These are phyloP conservation scores for Eustoma russellianum DNA, from an alignment of 257 asterid species.

Conservation along the genomic window DNA sequence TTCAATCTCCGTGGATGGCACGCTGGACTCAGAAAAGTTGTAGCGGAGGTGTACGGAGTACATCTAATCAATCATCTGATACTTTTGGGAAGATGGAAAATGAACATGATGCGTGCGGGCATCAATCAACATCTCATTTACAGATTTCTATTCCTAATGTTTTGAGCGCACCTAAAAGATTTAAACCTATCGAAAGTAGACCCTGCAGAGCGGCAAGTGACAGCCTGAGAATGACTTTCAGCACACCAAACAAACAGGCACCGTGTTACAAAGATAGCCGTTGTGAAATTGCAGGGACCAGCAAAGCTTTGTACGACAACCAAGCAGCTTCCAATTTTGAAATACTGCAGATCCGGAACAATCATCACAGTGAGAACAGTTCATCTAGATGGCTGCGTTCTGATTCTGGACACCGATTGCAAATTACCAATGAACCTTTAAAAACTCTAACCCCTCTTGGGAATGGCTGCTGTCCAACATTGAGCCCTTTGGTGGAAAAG, in stretches of 20 bases:
- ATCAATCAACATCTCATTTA: constrained; percentile 9
- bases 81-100: constrained; percentile 18
- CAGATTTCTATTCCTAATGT: constrained; percentile 11
- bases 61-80: constrained; percentile 3
- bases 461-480: constrained; percentile 11
- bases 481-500: constrained; percentile 22
- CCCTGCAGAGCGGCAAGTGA: constrained; percentile 13
- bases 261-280: constrained; percentile 7
- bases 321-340: constrained; percentile 9
- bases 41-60: constrained; percentile 13
- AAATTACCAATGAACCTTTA: constrained; percentile 20
- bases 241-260: constrained; percentile 7
- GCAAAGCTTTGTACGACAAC: constrained; percentile 10
- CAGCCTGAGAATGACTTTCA: constrained; percentile 13
- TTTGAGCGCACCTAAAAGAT: constrained; percentile 17
- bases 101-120: constrained; percentile 9
- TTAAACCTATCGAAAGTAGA: constrained; percentile 11
- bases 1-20: constrained; percentile 45
- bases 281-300: constrained; percentile 3
- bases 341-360: constrained; percentile 11
- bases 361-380: constrained; percentile 5
- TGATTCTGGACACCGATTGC: constrained; percentile 22
- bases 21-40: constrained; percentile 45
- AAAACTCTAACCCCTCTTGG: constrained; percentile 22
- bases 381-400: constrained; percentile 4